These are phyloP conservation scores for Asterella californica DNA, from an alignment of 225 moss, liverwort and hornwort genomes.

Conservation along the genomic window DNA sequence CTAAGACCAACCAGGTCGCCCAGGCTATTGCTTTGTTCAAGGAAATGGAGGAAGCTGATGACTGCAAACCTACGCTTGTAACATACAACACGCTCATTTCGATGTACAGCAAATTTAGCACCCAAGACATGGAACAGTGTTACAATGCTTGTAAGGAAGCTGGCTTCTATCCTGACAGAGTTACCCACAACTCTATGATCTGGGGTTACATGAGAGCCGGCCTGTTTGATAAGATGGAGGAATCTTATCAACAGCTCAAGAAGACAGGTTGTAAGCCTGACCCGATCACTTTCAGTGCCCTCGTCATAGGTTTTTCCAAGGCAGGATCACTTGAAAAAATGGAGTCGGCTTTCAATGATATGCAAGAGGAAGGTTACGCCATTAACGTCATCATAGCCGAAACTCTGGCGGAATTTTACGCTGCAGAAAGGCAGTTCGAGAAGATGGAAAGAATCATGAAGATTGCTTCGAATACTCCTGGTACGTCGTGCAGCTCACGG, in stretches of 20 bases:
- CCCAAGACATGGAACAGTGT: constrained; percentile 64
- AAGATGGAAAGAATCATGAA: constrained; percentile 84
- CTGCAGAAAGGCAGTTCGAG: constrained; percentile 58
- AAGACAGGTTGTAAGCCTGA: constrained; percentile 70
- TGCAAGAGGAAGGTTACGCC: constrained; percentile 85
- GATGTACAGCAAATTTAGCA: constrained; percentile 80
- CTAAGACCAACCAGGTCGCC: constrained; percentile 65
- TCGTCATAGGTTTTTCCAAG: constrained; percentile 79
- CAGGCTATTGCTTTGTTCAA: constrained; percentile 65
- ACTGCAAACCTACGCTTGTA: constrained; percentile 90
- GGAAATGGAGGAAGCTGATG: constrained; percentile 63
- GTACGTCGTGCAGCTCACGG: constrained; percentile 48
- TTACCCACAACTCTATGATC: constrained; percentile 87
- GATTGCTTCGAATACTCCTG: constrained; percentile 64
- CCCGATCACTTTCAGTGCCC: constrained; percentile 91
- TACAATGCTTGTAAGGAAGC: constrained; percentile 64
- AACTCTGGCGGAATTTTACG: constrained; percentile 74
- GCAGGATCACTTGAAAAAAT: constrained; percentile 64
- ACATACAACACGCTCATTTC: constrained; percentile 96
- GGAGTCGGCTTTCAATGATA: constrained; percentile 63
- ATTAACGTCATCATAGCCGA: constrained; percentile 87
- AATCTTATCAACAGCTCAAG: constrained; percentile 58
- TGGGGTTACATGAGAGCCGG: constrained; percentile 96
- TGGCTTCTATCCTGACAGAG: constrained; percentile 79
- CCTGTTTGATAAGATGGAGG: constrained; percentile 71